phyloP scores from a whole-genome alignment of 2,329 filamentous ascomycete genomes.

The Beauveria sp. region DNA sequence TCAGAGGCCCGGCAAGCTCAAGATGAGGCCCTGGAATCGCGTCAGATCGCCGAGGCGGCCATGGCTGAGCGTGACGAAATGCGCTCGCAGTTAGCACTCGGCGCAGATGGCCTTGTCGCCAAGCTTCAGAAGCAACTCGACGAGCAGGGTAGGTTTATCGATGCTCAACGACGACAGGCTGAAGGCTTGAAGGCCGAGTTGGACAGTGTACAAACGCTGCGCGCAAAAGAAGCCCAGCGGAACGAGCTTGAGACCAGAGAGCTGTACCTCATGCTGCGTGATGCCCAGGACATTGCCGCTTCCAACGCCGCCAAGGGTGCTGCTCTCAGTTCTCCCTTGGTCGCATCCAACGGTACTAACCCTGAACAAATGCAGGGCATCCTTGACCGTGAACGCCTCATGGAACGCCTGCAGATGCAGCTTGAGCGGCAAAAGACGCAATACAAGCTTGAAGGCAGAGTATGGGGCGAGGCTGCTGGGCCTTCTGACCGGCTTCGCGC shows the following conservation, averaged over 20 bases:
- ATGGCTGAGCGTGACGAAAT: conserved; percentile 96
- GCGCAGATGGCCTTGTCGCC: conserved; percentile 85
- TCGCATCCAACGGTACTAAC: conserved; percentile 48
- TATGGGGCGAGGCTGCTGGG: conserved; percentile 74
- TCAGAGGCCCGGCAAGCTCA: conserved; percentile 86
- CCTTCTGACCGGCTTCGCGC: conserved; percentile 90
- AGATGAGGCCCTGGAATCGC: conserved; percentile 83
- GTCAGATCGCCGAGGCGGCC: conserved; percentile 89
- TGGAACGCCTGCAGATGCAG: conserved; percentile 91
- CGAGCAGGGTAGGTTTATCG: conserved; percentile 84
- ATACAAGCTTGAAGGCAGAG: conserved; percentile 89
- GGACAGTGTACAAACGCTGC: conserved; percentile 74
- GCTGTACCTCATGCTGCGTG: conserved; percentile 94
- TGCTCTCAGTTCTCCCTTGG: conserved; percentile 36
- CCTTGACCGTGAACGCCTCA: conserved; percentile 81
- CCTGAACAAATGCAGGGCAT: conserved; percentile 82
- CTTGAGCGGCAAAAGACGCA: conserved; percentile 96
- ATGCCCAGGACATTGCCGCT: conserved; percentile 92
- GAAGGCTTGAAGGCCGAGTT: conserved; percentile 86
- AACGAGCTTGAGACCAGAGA: conserved; percentile 96
- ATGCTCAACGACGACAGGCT: conserved; percentile 77
- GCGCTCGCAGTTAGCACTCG: conserved; percentile 78
- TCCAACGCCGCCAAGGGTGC: conserved; percentile 62
- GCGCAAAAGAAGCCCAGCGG: conserved; percentile 84
- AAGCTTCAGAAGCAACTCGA: conserved; percentile 93